phyloP scores from a whole-genome alignment of 2,329 filamentous ascomycete genomes.

The Penicillium sp. region DNA sequence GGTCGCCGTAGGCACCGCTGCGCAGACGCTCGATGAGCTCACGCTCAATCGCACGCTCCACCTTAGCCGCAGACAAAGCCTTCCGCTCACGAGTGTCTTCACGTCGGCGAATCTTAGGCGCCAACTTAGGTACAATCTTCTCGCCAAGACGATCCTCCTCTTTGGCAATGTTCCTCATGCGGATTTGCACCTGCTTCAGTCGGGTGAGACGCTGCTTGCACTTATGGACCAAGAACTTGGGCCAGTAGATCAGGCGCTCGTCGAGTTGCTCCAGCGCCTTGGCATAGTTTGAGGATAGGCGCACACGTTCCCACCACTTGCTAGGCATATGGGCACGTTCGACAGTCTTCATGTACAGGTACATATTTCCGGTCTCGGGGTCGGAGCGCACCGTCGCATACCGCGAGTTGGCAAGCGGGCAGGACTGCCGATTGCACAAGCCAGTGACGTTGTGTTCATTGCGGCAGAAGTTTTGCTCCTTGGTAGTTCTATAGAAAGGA shows the following conservation, averaged over 20 bases:
- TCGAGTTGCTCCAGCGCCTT: slow-evolving; percentile 88
- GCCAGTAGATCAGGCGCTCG: slow-evolving; percentile 85
- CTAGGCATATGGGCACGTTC: slow-evolving; percentile 85
- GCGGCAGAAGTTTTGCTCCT: slow-evolving; percentile 89
- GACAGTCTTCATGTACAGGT: slow-evolving; percentile 95
- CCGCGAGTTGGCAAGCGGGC: slow-evolving; percentile 85
- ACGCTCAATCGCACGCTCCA: slow-evolving; percentile 92
- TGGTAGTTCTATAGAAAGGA: slow-evolving; percentile 65
- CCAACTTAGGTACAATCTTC: slow-evolving; percentile 82
- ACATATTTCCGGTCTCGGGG: slow-evolving; percentile 77
- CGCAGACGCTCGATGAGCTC: slow-evolving; percentile 89
- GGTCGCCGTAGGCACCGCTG: slow-evolving; percentile 91
- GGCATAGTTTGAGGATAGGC: slow-evolving; percentile 85
- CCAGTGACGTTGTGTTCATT: slow-evolving; percentile 90
- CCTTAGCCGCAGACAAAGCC: slow-evolving; percentile 82
- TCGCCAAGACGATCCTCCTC: slow-evolving; percentile 91
- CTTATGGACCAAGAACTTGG: slow-evolving; percentile 90
- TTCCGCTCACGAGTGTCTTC: slow-evolving; percentile 77
- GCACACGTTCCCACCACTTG: slow-evolving; percentile 93
- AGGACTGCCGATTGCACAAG: slow-evolving; percentile 83
- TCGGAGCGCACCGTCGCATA: slow-evolving; percentile 91
- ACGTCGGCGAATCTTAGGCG: slow-evolving; percentile 81
- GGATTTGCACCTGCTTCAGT: slow-evolving; percentile 86
- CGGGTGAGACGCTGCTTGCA: slow-evolving; percentile 95
- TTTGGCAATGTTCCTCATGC: slow-evolving; percentile 74